These are phyloP conservation scores for Penicillium robsamsonii DNA, from an alignment of 495 filamentous ascomycete genomes.

Conservation along the genomic window DNA sequence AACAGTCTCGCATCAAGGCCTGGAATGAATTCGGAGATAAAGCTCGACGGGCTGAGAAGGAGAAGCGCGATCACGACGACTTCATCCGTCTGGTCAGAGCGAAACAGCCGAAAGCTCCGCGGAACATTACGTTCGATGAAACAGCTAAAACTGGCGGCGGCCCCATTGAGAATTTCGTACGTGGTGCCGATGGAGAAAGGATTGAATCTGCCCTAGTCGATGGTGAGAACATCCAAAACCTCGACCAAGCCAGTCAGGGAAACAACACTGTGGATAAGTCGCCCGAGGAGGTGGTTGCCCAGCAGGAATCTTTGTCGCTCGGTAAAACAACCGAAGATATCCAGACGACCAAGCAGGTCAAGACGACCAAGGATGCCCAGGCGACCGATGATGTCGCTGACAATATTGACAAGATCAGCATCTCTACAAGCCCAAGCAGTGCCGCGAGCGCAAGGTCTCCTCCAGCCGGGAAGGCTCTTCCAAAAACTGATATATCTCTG, in stretches of 20 bases:
- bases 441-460: background rate
- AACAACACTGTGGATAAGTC: background rate
- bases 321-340: background rate
- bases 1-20: constrained; percentile 13
- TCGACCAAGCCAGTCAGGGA: background rate
- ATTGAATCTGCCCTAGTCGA: background rate
- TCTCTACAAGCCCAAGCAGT: background rate
- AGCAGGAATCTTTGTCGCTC: background rate
- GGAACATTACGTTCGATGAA: background rate
- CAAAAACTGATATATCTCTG: background rate
- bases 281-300: background rate
- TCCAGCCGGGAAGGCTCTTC: background rate
- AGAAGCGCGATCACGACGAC: background rate
- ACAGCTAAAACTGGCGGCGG: background rate
- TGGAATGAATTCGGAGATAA: constrained; percentile 15
- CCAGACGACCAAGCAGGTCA: background rate
- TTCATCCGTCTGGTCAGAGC: background rate
- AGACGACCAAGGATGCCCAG: background rate
- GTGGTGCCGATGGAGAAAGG: background rate
- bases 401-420: background rate
- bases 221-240: background rate
- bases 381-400: background rate
- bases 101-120: background rate
- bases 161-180: background rate
- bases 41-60: background rate